Evolutionary conservation across 176 grass and related monocot species (phyloP).

Genomic region (Triticum urartu): DNA sequence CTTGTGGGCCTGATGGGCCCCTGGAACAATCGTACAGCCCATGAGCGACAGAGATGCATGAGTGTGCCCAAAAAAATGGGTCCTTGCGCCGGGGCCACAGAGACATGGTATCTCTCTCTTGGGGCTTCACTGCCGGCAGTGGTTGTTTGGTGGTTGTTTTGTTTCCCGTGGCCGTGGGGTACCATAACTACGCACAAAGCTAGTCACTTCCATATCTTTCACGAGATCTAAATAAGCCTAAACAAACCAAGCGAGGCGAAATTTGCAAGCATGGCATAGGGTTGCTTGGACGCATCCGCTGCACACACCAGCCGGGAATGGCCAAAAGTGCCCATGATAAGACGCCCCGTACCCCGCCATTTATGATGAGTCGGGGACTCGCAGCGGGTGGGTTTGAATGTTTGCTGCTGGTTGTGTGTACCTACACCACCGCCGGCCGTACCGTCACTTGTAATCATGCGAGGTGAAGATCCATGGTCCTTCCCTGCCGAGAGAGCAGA

Average conservation of each 20-base stretch:
- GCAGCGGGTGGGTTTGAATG: not conserved
- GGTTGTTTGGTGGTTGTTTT: not conserved
- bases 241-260: not conserved
- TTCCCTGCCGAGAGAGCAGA: not conserved
- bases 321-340: not conserved
- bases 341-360: not conserved
- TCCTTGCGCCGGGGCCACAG: not conserved
- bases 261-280: not conserved
- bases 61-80: not conserved
- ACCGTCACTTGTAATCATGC: not conserved
- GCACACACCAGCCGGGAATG: not conserved
- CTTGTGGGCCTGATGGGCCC: constrained; percentile 22
- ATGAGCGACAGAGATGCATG: constrained; percentile 4
- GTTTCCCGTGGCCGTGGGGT: not conserved
- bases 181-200: too few relatives aligned
- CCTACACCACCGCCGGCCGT: not conserved
- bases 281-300: not conserved
- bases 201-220: not conserved
- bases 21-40: constrained; percentile 12
- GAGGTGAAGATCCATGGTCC: constrained; percentile 10
- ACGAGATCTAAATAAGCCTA: not conserved
- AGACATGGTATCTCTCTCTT: not conserved
- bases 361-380: constrained; percentile 1
- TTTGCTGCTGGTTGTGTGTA: not conserved
- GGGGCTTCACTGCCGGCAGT: not conserved